Evolutionary conservation across 2,329 filamentous ascomycete genomes (phyloP).

Genomic region (Aureobasidium leucospermi): DNA sequence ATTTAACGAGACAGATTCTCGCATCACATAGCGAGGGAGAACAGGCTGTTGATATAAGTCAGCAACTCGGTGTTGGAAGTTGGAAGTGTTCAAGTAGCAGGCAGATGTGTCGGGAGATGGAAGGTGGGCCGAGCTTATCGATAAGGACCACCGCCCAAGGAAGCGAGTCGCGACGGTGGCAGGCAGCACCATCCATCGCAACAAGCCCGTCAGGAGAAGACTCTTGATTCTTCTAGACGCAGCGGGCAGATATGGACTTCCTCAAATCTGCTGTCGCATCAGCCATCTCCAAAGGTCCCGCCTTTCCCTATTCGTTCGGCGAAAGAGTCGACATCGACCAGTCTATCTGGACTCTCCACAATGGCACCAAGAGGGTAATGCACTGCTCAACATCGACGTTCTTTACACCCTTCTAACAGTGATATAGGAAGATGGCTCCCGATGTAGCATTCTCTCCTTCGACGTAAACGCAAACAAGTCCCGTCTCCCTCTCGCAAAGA

Average conservation of each 20-base stretch:
- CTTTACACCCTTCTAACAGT: not conserved
- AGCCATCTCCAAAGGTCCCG: conserved; percentile 87
- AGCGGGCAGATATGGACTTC: conserved; percentile 67
- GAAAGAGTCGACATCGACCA: conserved; percentile 87
- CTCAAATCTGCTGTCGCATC: conserved; percentile 96
- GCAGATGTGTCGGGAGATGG: not conserved
- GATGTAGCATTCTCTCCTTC: conserved; percentile 96
- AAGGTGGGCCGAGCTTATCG: conserved; percentile 9
- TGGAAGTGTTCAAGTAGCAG: not conserved
- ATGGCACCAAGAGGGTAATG: conserved; percentile 78
- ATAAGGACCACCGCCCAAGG: not conserved
- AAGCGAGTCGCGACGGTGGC: conserved; percentile 1
- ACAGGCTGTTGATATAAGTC: not conserved
- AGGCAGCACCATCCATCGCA: not conserved
- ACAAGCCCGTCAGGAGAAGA: not conserved
- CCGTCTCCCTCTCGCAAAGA: conserved; percentile 77
- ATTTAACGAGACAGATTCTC: not conserved
- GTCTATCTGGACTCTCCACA: conserved; percentile 94
- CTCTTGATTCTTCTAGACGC: not conserved
- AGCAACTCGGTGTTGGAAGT: not conserved
- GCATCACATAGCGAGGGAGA: not conserved
- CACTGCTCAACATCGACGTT: not conserved
- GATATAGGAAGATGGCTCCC: conserved; percentile 77
- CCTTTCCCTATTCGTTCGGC: conserved; percentile 87
- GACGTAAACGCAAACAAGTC: conserved; percentile 76